Evolutionary conservation across 2,329 filamentous ascomycete species (phyloP).

Genomic region (Aureobasidium uvarum): DNA sequence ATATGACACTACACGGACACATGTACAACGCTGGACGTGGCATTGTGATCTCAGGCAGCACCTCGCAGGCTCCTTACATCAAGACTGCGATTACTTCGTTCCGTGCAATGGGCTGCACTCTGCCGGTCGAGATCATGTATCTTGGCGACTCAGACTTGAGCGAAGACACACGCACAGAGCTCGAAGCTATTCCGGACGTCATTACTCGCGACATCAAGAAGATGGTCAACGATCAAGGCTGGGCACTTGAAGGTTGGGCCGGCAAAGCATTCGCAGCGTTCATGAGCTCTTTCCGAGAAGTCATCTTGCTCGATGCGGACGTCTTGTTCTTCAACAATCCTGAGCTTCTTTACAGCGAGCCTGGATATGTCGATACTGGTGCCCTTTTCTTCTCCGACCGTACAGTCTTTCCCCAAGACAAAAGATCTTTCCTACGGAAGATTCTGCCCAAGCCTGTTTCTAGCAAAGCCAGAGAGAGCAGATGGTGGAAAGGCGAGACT

Average conservation of each 20-base stretch:
- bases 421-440: conserved; percentile 44
- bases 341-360: conserved; percentile 45
- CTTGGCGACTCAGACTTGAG: conserved; percentile 48
- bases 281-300: conserved; percentile 49
- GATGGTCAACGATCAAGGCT: conserved; percentile 49
- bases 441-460: conserved; percentile 48
- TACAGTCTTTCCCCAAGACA: conserved; percentile 43
- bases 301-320: conserved; percentile 51
- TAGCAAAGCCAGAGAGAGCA: conserved; percentile 41
- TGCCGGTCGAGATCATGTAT: conserved; percentile 45
- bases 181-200: conserved; percentile 47
- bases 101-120: conserved; percentile 41
- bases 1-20: conserved; percentile 46
- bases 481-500: conserved; percentile 42
- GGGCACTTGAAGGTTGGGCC: conserved; percentile 49
- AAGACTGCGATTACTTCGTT: conserved; percentile 46
- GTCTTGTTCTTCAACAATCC: conserved; percentile 47
- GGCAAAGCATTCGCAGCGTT: conserved; percentile 51
- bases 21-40: conserved; percentile 46
- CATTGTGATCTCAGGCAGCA: conserved; percentile 48
- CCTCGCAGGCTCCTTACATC: conserved; percentile 46
- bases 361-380: conserved; percentile 45
- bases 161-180: conserved; percentile 43
- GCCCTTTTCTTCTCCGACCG: conserved; percentile 51
- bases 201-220: conserved; percentile 47